Evolutionary conservation across 2,329 filamentous ascomycete genomes (phyloP).

Genomic region (Chrysoporthe puriensis): DNA sequence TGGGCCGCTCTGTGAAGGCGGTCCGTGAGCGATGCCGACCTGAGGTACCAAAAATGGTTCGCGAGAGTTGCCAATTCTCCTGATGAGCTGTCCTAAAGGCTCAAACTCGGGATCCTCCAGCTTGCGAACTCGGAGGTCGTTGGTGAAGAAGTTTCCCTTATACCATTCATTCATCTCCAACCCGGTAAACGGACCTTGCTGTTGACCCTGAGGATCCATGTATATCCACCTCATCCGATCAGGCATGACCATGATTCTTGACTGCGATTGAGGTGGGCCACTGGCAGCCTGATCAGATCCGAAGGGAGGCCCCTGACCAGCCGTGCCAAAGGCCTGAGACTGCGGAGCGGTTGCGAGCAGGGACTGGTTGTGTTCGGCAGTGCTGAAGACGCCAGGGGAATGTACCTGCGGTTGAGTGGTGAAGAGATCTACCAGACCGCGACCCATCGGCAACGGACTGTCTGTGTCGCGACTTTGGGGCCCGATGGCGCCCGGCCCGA

Average conservation of each 20-base stretch:
- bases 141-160: slow-evolving; percentile 96
- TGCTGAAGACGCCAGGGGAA: slow-evolving; percentile 42
- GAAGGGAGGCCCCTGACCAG: slow-evolving; percentile 36
- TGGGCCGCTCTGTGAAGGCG: slow-evolving; percentile 57
- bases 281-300: slow-evolving; percentile 41
- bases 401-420: slow-evolving; percentile 40
- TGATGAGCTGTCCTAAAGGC: slow-evolving; percentile 89
- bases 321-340: slow-evolving; percentile 36
- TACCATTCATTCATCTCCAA: slow-evolving; percentile 99
- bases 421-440: slow-evolving; percentile 60
- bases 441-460: slow-evolving; percentile 59
- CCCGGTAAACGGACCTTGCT: slow-evolving; percentile 93
- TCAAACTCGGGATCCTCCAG: slow-evolving; percentile 93
- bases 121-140: slow-evolving; percentile 93
- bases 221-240: slow-evolving; percentile 99
- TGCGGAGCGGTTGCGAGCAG: slow-evolving; percentile 39
- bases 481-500: slow-evolving; percentile 65
- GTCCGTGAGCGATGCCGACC: slow-evolving; percentile 91
- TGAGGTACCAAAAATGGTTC: slow-evolving; percentile 98
- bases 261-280: slow-evolving; percentile 66
- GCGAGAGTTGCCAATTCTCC: slow-evolving; percentile 93
- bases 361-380: slow-evolving; percentile 43
- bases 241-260: slow-evolving; percentile 97
- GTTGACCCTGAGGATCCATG: slow-evolving; percentile 87
- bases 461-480: slow-evolving; percentile 60